A percentile compares a stretch with the other conserved stretches of the same genome.
Evolutionary conservation across 176 grass and related monocot species (phyloP).

Genomic region (Oryza brachyantha): DNA sequence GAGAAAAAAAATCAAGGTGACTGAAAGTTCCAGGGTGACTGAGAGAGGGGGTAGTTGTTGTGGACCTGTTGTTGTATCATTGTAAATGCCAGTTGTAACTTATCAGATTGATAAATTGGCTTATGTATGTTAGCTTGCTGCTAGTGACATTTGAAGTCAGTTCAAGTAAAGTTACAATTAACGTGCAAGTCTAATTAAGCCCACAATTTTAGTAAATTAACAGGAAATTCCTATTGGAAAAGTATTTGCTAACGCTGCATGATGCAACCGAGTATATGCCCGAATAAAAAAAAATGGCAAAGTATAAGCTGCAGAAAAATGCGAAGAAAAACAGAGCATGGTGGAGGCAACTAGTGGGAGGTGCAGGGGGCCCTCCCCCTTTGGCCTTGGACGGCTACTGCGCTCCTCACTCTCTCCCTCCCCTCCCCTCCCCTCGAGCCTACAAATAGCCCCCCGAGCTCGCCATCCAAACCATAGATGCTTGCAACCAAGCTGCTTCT

Average conservation of each 20-base stretch:
- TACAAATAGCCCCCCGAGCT: conserved; percentile 51
- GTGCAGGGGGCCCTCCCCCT: conserved; percentile 36
- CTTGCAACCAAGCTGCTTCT: conserved; percentile 37
- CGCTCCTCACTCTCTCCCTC: not conserved
- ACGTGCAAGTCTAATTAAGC: no score
- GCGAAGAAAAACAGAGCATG: conserved; percentile 28
- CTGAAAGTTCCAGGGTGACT: no score
- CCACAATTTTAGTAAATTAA: not conserved
- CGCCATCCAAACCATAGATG: conserved; percentile 43
- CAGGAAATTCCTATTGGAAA: not conserved
- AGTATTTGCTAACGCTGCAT: not conserved
- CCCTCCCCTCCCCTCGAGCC: not conserved
- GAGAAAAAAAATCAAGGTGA: no score
- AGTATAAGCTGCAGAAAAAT: conserved; percentile 19
- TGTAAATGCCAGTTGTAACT: not conserved
- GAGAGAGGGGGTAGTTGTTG: not conserved
- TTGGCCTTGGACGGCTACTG: conserved; percentile 25
- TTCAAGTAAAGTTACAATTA: not conserved
- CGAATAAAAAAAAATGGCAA: conserved; percentile 17
- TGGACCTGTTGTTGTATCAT: not conserved
- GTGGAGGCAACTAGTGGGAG: conserved; percentile 42
- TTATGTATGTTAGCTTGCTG: not conserved
- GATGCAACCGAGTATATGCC: not conserved
- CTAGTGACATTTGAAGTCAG: not conserved
- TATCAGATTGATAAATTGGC: not conserved